Evolutionary conservation across 805 yeast genomes (phyloP), one percentile per base, ranked within the genome.

Genomic region (Maudiozyma barnettii): DNA sequence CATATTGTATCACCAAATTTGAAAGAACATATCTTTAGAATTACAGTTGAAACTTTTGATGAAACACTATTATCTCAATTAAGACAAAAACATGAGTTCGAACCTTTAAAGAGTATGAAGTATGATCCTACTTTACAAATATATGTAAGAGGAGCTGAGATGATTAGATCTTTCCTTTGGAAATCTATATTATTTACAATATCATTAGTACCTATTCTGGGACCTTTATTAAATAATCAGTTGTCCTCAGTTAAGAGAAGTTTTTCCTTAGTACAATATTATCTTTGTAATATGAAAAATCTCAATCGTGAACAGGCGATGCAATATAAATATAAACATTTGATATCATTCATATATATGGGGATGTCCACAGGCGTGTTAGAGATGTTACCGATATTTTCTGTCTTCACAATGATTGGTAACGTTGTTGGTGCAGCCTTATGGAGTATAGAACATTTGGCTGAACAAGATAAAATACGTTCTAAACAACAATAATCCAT

Each of bases 401-500:
- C 77, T 30, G 65, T 78, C 12, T 63, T 79, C 33, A 79, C 82
- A 49, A 68, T 73, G 53, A 75, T 77, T 51, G 77, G 86, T 9
- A 78, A 79, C 59, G 73, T 73, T 2, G 66, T 77, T 3, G 87
- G 84, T 5, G 81, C 81, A 10, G 85, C 86, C 0, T 60, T 78
- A 41, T 82, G 87, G 87, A 79, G 78, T 4, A 19, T 47, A 14
- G 41, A 39, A 39, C 20, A 21, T 22, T 16, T 39, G 19, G 29
- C 41, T 5, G 30, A 14, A 13, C n/a, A 21, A n/a, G 41, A 39
- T n/a, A 36, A 36, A 36, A 18, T 36, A 36, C 8, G 10, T 26
- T 26, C 30, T 26, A 3, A 26, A 26, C 30, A 26, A 26, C 12
- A 26, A 26, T 26, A 26, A 26, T 4, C n/a, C n/a, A n/a, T n/a